These are phyloP conservation scores for Fusarium transvaalense DNA, from an alignment of 2,329 filamentous ascomycete genomes.

Conservation along the genomic window DNA sequence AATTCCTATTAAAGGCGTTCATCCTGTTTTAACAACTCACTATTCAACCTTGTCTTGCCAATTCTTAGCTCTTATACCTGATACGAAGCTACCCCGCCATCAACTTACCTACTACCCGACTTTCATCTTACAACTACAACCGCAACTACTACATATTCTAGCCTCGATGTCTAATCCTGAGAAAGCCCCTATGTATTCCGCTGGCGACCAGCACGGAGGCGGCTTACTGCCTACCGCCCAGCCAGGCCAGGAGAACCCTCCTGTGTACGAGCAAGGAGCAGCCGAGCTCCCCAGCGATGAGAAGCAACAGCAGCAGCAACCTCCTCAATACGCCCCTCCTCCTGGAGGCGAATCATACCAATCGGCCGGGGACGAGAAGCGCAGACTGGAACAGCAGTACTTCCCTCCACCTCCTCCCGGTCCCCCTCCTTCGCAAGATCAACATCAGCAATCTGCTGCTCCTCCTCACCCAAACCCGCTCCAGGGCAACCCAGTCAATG, in stretches of 20 bases:
- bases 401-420: constrained; percentile 48
- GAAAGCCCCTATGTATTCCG: constrained; percentile 36
- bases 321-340: constrained; percentile 22
- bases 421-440: constrained; percentile 41
- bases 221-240: constrained; percentile 30
- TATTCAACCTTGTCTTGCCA: not conserved
- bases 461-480: constrained; percentile 41
- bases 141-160: constrained; percentile 3
- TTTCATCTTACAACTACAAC: constrained; percentile 21
- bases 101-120: constrained; percentile 9
- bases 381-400: constrained; percentile 35
- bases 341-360: constrained; percentile 7
- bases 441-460: constrained; percentile 27
- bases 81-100: constrained; percentile 41
- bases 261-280: constrained; percentile 29
- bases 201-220: constrained; percentile 33
- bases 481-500: constrained; percentile 33
- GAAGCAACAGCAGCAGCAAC: constrained; percentile 28
- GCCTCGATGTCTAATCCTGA: constrained; percentile 39
- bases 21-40: not conserved
- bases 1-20: constrained; percentile 29
- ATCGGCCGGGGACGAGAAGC: constrained; percentile 27
- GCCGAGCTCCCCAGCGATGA: constrained; percentile 37
- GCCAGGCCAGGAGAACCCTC: constrained; percentile 35
- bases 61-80: constrained; percentile 17